Base-by-base conservation (phyloP, 2,329 filamentous ascomycete species). In the Fusarium euwallaceae region DNA sequence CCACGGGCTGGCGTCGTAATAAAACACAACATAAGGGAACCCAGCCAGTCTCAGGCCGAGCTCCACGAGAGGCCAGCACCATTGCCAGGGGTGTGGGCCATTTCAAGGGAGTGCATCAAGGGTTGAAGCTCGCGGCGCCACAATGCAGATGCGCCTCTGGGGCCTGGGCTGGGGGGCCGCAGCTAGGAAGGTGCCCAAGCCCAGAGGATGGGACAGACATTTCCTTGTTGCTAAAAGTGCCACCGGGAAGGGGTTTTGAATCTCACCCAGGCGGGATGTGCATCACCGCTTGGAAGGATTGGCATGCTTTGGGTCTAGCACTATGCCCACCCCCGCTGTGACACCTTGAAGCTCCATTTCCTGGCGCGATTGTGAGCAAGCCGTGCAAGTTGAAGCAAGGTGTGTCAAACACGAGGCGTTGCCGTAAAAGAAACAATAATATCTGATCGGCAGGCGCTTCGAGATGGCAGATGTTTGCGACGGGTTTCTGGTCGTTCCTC, bases 191-290 rank as follows among this genome's bases (percentile, higher is more conserved):
- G 61, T 59, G 66, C 55, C 71, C 70, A 76, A 64, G 43, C 41
- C 45, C 53, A 63, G 27, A 66, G 60, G 66, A 73, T 78, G 76
- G 77, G 71, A 75, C 66, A 79, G 71, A 74, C 64, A 79, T 78
- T 69, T 75, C 73, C 74, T 67, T 76, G 73, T 66, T 70, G 69
- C 76, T 78, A 71, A 78, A 78, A 62, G 77, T 78, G 69, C 75
- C 74, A 73, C 72, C 64, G 48, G 61, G 73, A 75, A 78, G 68
- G 77, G 70, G 77, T 76, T 76, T 75, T 71, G 66, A 79, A 78
- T 75, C 74, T 77, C 71, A 77, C 76, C 67, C 67, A 74, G 66
- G 74, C 76, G 77, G 76, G 74, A 79, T 78, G 74, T 65, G 73
- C 76, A 79, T 77, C 77, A 77, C 71, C 71, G 61, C 69, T 69